These are phyloP conservation scores for Lagenidium giganteum DNA, from an alignment of 352 stramenopile species.

Conservation along the genomic window DNA sequence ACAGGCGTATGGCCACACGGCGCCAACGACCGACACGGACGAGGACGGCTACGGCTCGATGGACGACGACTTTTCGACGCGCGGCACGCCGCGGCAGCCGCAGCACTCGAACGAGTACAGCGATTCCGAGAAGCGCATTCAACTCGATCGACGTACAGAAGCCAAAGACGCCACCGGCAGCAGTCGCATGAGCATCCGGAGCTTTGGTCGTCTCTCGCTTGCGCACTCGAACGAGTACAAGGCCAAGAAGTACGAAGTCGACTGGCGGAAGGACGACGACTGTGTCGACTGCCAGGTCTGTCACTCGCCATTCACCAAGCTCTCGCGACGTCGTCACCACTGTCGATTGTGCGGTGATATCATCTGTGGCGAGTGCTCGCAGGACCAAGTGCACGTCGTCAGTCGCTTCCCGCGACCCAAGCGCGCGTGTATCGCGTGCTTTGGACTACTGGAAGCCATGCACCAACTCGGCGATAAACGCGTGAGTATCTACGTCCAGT, in stretches of 20 bases:
- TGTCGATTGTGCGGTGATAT: conserved; percentile 77
- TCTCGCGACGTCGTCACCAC: conserved; percentile 70
- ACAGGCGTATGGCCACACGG: background rate
- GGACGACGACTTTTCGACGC: background rate
- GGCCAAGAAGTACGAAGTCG: conserved; percentile 63
- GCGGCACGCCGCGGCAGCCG: background rate
- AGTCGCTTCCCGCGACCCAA: conserved; percentile 46
- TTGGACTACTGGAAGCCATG: conserved; percentile 54
- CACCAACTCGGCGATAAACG: conserved; percentile 33
- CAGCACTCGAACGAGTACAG: background rate
- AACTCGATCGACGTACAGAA: background rate
- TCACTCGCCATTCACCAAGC: conserved; percentile 65
- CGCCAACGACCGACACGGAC: background rate
- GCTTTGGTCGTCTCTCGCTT: background rate
- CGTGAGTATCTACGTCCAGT: conserved; percentile 26
- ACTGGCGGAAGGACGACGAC: conserved; percentile 58
- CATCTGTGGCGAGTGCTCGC: conserved; percentile 69
- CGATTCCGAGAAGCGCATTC: background rate
- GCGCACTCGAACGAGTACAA: conserved; percentile 11
- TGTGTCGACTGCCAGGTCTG: conserved; percentile 61
- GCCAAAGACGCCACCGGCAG: background rate
- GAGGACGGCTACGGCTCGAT: background rate
- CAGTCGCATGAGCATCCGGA: conserved; percentile 1
- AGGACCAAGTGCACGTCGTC: conserved; percentile 48
- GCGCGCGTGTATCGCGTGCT: conserved; percentile 55